Evolutionary conservation across 2,329 filamentous ascomycete species (phyloP).

Genomic region (Tolypocladium amazonense): DNA sequence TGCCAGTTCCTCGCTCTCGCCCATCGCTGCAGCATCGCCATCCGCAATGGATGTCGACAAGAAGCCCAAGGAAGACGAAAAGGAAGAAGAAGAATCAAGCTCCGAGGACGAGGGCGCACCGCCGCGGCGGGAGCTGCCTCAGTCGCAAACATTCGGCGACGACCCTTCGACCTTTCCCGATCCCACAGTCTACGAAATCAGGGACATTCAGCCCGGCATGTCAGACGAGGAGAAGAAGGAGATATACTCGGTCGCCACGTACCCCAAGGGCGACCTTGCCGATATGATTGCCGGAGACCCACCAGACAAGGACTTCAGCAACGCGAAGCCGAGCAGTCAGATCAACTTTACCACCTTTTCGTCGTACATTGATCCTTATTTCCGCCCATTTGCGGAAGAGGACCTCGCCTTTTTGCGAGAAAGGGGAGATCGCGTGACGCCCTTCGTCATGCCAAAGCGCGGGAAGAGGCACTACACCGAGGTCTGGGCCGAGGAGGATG

Average conservation of each 20-base stretch:
- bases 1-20: conserved; percentile 49
- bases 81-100: conserved; percentile 34
- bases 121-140: conserved; percentile 54
- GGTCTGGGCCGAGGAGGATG: conserved; percentile 91
- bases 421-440: conserved; percentile 69
- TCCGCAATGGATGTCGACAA: conserved; percentile 50
- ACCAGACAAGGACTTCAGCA: conserved; percentile 93
- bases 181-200: conserved; percentile 90
- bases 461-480: conserved; percentile 82
- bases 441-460: conserved; percentile 78
- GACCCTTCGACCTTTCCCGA: conserved; percentile 88
- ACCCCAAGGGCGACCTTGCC: conserved; percentile 68
- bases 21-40: conserved; percentile 38
- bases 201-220: conserved; percentile 63
- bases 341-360: conserved; percentile 89
- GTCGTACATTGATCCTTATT: conserved; percentile 86
- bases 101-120: conserved; percentile 51
- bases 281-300: conserved; percentile 82
- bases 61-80: conserved; percentile 32
- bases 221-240: conserved; percentile 74
- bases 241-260: conserved; percentile 79
- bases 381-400: conserved; percentile 81
- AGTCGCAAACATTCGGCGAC: conserved; percentile 82
- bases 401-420: conserved; percentile 90
- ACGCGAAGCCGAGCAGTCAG: conserved; percentile 84